Evolutionary conservation across 2,329 filamentous ascomycete species (phyloP).

Genomic region (Trichothecium sympodiale): DNA sequence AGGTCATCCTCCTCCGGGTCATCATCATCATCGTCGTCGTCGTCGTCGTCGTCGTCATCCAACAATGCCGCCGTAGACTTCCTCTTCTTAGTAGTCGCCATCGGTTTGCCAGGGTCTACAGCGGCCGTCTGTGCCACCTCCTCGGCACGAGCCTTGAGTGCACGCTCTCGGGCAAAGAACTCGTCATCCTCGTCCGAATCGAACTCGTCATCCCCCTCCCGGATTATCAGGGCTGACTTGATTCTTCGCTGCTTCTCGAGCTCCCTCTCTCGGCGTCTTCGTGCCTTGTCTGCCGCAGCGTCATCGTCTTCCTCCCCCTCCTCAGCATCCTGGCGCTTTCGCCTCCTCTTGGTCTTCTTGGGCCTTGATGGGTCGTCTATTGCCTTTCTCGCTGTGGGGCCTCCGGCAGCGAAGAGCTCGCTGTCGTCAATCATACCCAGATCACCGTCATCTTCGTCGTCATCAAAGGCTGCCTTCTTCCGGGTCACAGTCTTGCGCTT

Average conservation of each 20-base stretch:
- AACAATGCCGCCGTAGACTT: conserved; percentile 14
- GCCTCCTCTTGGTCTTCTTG: conserved; percentile 28
- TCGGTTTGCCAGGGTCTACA: conserved; percentile 4
- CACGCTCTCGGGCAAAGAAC: conserved; percentile 66
- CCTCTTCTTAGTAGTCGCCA: conserved; percentile 14
- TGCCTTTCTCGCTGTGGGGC: conserved; percentile 45
- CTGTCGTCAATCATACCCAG: conserved; percentile 30
- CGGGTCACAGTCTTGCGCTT: conserved; percentile 52
- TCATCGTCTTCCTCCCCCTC: conserved; percentile 44
- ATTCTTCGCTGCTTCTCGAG: conserved; percentile 67
- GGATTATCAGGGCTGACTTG: conserved; percentile 76
- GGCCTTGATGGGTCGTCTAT: conserved; percentile 48
- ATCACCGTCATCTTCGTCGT: conserved; percentile 52
- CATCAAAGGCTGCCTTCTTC: conserved; percentile 55
- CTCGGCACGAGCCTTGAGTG: conserved; percentile 43
- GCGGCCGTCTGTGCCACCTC: conserved; percentile 18
- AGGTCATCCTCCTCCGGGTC: conserved; percentile 9
- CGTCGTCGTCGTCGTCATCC: conserved; percentile 16
- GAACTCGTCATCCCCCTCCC: conserved; percentile 79
- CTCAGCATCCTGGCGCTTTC: conserved; percentile 32
- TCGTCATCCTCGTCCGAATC: conserved; percentile 58
- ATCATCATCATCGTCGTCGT: conserved; percentile 14
- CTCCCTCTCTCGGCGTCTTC: conserved; percentile 54
- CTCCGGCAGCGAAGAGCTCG: conserved; percentile 57
- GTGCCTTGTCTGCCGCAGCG: conserved; percentile 53